Evolutionary conservation across 805 yeast genomes (phyloP).

Genomic region (Candida parachauliodes): DNA sequence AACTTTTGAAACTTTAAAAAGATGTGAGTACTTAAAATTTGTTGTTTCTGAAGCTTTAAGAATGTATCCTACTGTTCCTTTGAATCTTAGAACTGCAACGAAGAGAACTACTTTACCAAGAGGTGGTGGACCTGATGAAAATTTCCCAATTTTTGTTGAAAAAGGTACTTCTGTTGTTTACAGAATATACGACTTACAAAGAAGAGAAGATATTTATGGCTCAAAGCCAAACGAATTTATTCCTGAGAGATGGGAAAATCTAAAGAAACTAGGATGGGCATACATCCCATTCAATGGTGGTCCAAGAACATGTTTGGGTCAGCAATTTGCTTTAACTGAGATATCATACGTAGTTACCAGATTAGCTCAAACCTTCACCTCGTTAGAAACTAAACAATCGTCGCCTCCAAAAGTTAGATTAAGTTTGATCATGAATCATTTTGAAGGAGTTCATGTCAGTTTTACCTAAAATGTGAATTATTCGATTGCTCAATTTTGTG

Average conservation of each 20-base stretch:
- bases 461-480: too few species aligned
- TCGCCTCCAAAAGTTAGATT: constrained; percentile 4
- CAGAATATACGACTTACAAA: constrained; percentile 18
- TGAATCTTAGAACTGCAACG: constrained; percentile 24
- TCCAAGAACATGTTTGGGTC: constrained; percentile 53
- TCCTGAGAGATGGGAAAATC: constrained; percentile 39
- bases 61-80: constrained; percentile 33
- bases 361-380: constrained; percentile 21
- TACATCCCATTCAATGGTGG: constrained; percentile 55
- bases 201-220: constrained; percentile 25
- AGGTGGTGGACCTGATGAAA: constrained; percentile 31
- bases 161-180: constrained; percentile 19
- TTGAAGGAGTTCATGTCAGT: neutral
- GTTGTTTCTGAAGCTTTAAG: constrained; percentile 34
- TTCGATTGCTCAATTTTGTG: too few species aligned
- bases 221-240: constrained; percentile 29
- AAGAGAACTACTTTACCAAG: constrained; percentile 28
- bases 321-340: constrained; percentile 53
- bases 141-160: constrained; percentile 18
- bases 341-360: constrained; percentile 42
- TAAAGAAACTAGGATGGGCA: constrained; percentile 39
- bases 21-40: constrained; percentile 35
- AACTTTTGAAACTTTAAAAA: constrained; percentile 34
- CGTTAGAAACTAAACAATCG: neutral
- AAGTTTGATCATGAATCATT: neutral